Evolutionary conservation across 257 asterid genomes (phyloP).

Genomic region (Jasminum sambac): DNA sequence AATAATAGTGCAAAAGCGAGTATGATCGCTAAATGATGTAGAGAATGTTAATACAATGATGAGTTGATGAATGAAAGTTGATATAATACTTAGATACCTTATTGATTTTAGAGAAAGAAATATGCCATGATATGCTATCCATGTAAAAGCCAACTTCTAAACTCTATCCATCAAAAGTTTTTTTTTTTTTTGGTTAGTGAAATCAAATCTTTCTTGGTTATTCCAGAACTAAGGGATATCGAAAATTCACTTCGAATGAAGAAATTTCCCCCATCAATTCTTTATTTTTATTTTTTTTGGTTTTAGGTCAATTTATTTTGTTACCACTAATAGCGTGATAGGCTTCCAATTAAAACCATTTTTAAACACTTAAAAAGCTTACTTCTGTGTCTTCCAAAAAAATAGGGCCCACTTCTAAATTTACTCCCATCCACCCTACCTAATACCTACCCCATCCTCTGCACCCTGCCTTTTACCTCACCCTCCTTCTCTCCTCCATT

Average conservation of each 20-base stretch:
- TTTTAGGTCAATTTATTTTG: not conserved
- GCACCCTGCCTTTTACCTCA: too few relatives aligned
- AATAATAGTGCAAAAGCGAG: slow-evolving; percentile 25
- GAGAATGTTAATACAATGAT: not conserved
- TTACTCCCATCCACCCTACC: too few relatives aligned
- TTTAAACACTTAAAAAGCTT: too few relatives aligned
- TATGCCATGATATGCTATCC: not conserved
- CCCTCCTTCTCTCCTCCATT: too few relatives aligned
- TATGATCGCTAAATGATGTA: not conserved
- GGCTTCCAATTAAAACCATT: too few relatives aligned
- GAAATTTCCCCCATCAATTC: not conserved
- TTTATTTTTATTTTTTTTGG: not conserved
- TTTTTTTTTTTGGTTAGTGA: not conserved
- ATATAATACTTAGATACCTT: not conserved
- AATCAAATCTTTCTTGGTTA: not conserved
- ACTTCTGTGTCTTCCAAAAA: too few relatives aligned
- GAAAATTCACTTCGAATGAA: not conserved
- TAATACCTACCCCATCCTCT: too few relatives aligned
- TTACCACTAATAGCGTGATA: too few relatives aligned
- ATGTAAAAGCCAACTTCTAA: not conserved
- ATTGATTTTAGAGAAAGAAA: slow-evolving; percentile 9
- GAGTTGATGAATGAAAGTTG: not conserved
- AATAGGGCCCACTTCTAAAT: too few relatives aligned
- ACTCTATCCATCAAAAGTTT: not conserved
- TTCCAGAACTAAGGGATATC: not conserved